A percentile compares a stretch with the other conserved stretches of the same genome.
Conservation (phyloP, 2,329 filamentous ascomycete genomes). For the Claviceps humidiphila region DNA sequence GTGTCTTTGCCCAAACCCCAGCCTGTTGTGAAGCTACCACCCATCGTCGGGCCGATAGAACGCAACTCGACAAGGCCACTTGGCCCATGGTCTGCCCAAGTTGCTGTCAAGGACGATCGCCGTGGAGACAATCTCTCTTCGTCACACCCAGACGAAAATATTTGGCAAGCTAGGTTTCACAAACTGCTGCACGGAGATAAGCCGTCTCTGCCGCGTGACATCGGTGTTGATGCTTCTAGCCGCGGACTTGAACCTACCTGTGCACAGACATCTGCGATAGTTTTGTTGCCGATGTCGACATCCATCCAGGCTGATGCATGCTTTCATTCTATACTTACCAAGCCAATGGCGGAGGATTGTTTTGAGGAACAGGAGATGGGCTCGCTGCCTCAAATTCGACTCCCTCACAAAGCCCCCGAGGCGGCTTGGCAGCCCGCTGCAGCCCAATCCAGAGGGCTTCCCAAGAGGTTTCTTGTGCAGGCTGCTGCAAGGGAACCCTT, state of each 20-base stretch:
- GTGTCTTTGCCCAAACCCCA: conserved; percentile 57
- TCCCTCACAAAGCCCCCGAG: conserved; percentile 50
- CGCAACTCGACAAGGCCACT: conserved; percentile 13
- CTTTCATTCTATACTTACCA: conserved; percentile 39
- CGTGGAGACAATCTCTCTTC: conserved; percentile 12
- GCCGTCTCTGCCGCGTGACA: conserved; percentile 40
- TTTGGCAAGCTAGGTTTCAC: conserved; percentile 79
- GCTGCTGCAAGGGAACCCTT: conserved; percentile 21
- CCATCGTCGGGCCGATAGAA: conserved; percentile 23
- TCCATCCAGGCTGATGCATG: conserved; percentile 19
- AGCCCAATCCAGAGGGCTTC: conserved; percentile 40
- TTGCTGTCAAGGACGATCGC: conserved; percentile 18
- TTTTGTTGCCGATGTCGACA: conserved; percentile 44
- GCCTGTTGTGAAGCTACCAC: conserved; percentile 72
- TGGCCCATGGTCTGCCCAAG: conserved; percentile 24
- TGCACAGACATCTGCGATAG: conserved; percentile 44
- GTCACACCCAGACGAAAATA: conserved; percentile 20
- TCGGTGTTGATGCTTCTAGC: conserved; percentile 54
- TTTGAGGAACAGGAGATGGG: conserved; percentile 74
- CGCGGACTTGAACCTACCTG: conserved; percentile 48
- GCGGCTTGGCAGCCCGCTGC: conserved; percentile 49
- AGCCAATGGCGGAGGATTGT: conserved; percentile 63
- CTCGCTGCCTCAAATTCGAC: conserved; percentile 55
- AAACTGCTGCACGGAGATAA: conserved; percentile 59
- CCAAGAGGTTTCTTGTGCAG: conserved; percentile 34